Evolutionary conservation across 116 monocot species (phyloP).

Genomic region (Zostera marina): DNA sequence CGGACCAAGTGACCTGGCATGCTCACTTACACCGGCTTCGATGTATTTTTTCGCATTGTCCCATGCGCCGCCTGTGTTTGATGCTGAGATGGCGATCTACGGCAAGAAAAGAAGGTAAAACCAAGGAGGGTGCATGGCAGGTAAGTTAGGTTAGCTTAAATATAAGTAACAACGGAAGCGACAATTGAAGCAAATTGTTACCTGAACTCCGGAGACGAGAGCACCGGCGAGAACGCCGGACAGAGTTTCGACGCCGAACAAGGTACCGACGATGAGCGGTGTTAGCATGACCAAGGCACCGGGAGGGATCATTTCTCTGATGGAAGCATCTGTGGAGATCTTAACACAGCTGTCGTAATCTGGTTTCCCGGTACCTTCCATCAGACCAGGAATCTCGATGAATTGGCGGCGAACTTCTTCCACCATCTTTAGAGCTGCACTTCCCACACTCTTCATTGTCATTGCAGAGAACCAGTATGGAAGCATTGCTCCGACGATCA

Average conservation of each 20-base stretch:
- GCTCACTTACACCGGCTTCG: constrained; percentile 87
- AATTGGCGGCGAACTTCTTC: constrained; percentile 20
- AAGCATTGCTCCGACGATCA: constrained; percentile 18
- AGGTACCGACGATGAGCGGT: constrained; percentile 16
- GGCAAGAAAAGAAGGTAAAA: background rate
- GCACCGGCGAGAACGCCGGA: constrained; percentile 15
- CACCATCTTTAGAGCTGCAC: constrained; percentile 21
- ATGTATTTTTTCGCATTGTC: constrained; percentile 98
- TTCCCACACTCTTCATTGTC: constrained; percentile 21
- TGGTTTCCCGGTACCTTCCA: constrained; percentile 14
- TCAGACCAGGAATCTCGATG: constrained; percentile 14
- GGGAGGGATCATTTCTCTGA: constrained; percentile 20
- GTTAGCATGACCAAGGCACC: constrained; percentile 23
- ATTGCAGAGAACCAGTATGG: constrained; percentile 21
- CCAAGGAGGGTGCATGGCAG: background rate
- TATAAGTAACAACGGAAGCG: background rate
- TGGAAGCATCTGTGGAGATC: constrained; percentile 21
- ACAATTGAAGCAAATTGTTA: background rate
- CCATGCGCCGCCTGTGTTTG: constrained; percentile 95
- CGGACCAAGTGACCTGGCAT: constrained; percentile 63
- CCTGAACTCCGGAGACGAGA: constrained; percentile 20
- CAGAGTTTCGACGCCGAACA: constrained; percentile 15
- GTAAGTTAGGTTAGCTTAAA: background rate
- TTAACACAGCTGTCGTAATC: constrained; percentile 20
- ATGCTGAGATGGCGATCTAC: constrained; percentile 89